Evolutionary conservation across 2,329 filamentous ascomycete genomes (phyloP), one percentile per base, ranked within the genome.

Genomic region (Cercospora sojina): DNA sequence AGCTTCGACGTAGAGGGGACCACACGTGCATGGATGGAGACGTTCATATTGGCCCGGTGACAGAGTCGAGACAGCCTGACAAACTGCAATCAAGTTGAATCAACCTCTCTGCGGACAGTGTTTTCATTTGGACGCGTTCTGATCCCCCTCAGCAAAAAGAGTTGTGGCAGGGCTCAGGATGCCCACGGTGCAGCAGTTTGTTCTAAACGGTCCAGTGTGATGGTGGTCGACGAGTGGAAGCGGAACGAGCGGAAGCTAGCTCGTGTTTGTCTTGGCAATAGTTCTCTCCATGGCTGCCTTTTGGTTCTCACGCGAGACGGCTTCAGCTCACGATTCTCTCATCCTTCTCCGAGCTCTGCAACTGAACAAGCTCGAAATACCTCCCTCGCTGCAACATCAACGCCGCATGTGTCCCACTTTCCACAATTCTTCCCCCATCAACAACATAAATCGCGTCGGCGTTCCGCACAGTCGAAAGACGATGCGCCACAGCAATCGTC

Each of bases 401-500:
- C 62, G 80, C 75, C 38, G 73, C 71, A 71, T 83, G 81, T 1
- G 72, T 76, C 0, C 79, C 79, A 7, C 41, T 49, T 68, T 81
- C 80, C 16, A 75, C 76, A 20, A 81, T 74, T 35, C 66, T 73
- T 0, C 80, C 80, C 27, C 75, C 70, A 10, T 76, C 51, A 64
- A 81, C 67, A 2, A 81, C 79, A 63, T 76, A 79, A 12, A 81
- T 81, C 2, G 72, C 61, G 68, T 80, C 76, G 0, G 78, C 78
- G 38, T 78, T 69, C 27, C 73, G 71, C 7, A 81, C 72, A 2
- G 79, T 80, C 5, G 73, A 75, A 10, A 80, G 71, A 1, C 79
- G 73, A 74, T 81, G 79, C 2, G 79, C 79, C 1, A 81, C 77
- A 0, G 78, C 78, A 13, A 82, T 73, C 31, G 77, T 80, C 0